A percentile compares a stretch with the other conserved stretches of the same genome.
Evolutionary conservation across 2,329 filamentous ascomycete genomes (phyloP).

Genomic region (Ceratocystis huliohia): DNA sequence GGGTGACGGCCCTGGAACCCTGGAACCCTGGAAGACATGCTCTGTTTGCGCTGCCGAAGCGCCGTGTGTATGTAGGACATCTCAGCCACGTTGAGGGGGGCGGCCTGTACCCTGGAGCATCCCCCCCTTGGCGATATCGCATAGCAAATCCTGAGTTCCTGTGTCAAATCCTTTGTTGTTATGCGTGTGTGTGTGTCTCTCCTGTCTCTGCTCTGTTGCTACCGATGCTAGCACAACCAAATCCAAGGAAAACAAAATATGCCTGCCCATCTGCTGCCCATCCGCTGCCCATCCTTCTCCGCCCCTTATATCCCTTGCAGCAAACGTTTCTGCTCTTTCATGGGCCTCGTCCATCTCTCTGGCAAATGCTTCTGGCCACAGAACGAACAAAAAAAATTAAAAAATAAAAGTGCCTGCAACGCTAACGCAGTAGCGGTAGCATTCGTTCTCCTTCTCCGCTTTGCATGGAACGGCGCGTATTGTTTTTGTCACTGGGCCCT

Average conservation of each 20-base stretch:
- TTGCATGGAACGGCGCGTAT: background rate
- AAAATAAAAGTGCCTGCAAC: too few species aligned
- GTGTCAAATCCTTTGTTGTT: background rate
- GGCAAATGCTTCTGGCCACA: too few species aligned
- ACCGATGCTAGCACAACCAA: background rate
- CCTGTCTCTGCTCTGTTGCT: background rate
- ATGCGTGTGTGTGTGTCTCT: background rate
- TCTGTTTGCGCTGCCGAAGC: background rate
- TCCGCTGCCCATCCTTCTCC: background rate
- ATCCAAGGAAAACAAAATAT: too few species aligned
- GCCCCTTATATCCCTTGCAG: conserved; percentile 1
- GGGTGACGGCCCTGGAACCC: background rate
- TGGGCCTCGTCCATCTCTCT: background rate
- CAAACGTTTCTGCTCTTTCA: background rate
- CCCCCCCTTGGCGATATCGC: background rate
- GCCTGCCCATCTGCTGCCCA: background rate
- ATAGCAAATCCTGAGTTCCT: background rate
- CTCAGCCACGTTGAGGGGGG: background rate
- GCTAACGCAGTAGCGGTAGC: too few species aligned
- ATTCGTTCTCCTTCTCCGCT: background rate
- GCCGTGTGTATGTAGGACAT: background rate
- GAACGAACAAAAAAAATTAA: too few species aligned
- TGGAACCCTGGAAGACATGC: background rate
- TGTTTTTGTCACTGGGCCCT: background rate
- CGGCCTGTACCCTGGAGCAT: background rate